phyloP scores from a whole-genome alignment of 2,329 filamentous ascomycete species.

The Arthroderma sp. region DNA sequence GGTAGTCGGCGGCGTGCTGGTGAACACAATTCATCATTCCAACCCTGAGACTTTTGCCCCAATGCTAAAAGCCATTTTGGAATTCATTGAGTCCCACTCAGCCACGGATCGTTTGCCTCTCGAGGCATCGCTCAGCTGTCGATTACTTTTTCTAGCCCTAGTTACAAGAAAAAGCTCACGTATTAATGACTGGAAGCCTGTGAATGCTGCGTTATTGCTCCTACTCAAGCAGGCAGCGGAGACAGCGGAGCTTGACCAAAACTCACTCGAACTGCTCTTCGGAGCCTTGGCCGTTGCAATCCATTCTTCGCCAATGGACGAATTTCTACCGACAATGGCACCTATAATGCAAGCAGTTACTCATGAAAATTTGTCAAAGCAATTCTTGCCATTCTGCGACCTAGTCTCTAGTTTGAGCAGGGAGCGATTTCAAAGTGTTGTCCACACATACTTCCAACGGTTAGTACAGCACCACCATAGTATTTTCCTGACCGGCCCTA shows the following conservation, averaged over 20 bases:
- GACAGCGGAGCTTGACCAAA: slow-evolving; percentile 14
- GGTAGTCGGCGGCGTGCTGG: slow-evolving; percentile 62
- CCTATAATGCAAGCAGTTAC: slow-evolving; percentile 53
- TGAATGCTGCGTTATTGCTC: slow-evolving; percentile 45
- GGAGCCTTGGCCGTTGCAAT: slow-evolving; percentile 50
- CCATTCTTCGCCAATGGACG: slow-evolving; percentile 65
- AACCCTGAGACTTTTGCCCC: slow-evolving; percentile 59
- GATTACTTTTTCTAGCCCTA: slow-evolving; percentile 48
- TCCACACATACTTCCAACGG: slow-evolving; percentile 70
- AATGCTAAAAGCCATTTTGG: slow-evolving; percentile 49
- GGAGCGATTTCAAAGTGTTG: slow-evolving; percentile 63
- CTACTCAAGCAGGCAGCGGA: slow-evolving; percentile 34
- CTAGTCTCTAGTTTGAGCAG: slow-evolving; percentile 62
- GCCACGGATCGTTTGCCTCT: slow-evolving; percentile 18
- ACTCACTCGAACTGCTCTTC: slow-evolving; percentile 26
- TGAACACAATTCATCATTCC: slow-evolving; percentile 71
- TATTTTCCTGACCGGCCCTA: slow-evolving; percentile 12
- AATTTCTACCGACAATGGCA: slow-evolving; percentile 56
- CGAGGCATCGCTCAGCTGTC: slow-evolving; percentile 27
- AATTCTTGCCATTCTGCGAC: slow-evolving; percentile 77
- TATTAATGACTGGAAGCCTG: slow-evolving; percentile 55
- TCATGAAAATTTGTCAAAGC: slow-evolving; percentile 50
- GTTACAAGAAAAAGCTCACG: slow-evolving; percentile 69
- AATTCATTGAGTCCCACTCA: slow-evolving; percentile 29
- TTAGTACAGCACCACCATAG: slow-evolving; percentile 22